Percentiles rank a stretch among this genome's conserved stretches.
These are phyloP conservation scores for Torulaspora maleeae DNA, from an alignment of 805 yeast species.

Conservation along the genomic window DNA sequence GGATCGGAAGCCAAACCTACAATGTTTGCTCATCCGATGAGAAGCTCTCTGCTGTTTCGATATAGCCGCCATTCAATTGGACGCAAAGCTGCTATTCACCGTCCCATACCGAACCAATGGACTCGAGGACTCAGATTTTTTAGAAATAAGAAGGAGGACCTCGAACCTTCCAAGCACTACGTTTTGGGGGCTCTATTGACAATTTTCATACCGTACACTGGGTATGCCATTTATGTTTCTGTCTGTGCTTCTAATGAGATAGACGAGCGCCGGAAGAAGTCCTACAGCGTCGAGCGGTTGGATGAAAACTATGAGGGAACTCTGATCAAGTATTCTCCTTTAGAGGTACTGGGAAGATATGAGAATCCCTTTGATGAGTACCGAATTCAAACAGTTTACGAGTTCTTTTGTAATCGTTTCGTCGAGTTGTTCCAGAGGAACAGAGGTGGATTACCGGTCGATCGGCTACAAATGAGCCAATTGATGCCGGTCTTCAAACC, in stretches of 20 bases:
- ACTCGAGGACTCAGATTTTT: not conserved
- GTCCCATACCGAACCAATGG: not conserved
- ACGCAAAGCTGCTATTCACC: not conserved
- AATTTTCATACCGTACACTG: constrained; percentile 48
- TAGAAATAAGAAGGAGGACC: constrained; percentile 1
- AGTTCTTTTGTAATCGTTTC: constrained; percentile 69
- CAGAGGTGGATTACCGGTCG: constrained; percentile 55
- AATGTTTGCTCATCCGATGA: not conserved
- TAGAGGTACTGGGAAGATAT: constrained; percentile 67
- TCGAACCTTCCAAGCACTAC: constrained; percentile 16
- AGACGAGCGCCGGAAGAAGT: constrained; percentile 37
- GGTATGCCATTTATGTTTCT: constrained; percentile 61
- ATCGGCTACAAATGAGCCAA: constrained; percentile 44
- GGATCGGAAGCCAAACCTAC: not conserved
- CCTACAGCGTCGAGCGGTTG: constrained; percentile 16
- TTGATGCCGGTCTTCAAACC: constrained; percentile 61
- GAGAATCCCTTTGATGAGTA: constrained; percentile 91
- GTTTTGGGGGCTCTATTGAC: constrained; percentile 18
- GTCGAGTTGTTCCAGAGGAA: constrained; percentile 63
- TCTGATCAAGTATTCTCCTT: constrained; percentile 40
- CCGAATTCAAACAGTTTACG: constrained; percentile 83
- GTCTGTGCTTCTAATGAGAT: constrained; percentile 52
- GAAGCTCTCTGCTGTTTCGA: not conserved
- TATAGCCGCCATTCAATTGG: not conserved
- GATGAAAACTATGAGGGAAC: constrained; percentile 22